Base-by-base conservation (phyloP, 73 alveolate genomes). In the Diophrys appendiculata region DNA sequence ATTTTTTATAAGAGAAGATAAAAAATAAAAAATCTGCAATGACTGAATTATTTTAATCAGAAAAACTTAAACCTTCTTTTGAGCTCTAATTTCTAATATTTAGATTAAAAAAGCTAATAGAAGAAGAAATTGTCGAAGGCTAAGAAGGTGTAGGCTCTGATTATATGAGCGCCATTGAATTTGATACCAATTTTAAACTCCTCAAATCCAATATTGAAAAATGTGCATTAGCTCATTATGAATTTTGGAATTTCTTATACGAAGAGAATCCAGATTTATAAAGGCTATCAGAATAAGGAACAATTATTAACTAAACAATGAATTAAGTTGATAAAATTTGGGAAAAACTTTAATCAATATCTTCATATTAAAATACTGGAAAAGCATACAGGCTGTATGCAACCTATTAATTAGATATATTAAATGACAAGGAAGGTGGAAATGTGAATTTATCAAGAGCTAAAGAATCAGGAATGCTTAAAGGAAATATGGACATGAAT, bases 261-360 rank as follows among this genome's bases (percentile, higher is more conserved):
- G 96, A 95, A 77, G 96, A 95, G 80, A 43, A 87, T 1, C 97
- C 95, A 54, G 99, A 93, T 69, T 78, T 95, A 54, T 87, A 91
- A 24, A 88, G 90, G 52, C 77, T 95, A 74, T 90, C 86, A 85
- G 95, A 90, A 30, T 77, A 88, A 67, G 99, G 99, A 34, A 88
- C 93, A 32, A 91, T 89, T 80, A 90, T 95, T 60, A 95, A 93
- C 76, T 60, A 69, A 64, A 89, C 90, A 56, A 92, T 93, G 14
- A 86, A 84, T 60, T 84, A 65, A 5, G 96, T 93, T 28, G 94
- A 91, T 74, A 89, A 90, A 8, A 93, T 84, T 80, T 95, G 91
- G 92, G 71, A 75, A 23, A 94, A 91, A 75, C 87, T 95, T 91
- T 78, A 90, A 53, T 80, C 92, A 68, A 75, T 92, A 30, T 84